Percentiles rank a stretch among this genome's conserved stretches.
These are phyloP conservation scores for Lyophyllum shimeji DNA, from an alignment of 768 basidiomycete species.

Conservation along the genomic window DNA sequence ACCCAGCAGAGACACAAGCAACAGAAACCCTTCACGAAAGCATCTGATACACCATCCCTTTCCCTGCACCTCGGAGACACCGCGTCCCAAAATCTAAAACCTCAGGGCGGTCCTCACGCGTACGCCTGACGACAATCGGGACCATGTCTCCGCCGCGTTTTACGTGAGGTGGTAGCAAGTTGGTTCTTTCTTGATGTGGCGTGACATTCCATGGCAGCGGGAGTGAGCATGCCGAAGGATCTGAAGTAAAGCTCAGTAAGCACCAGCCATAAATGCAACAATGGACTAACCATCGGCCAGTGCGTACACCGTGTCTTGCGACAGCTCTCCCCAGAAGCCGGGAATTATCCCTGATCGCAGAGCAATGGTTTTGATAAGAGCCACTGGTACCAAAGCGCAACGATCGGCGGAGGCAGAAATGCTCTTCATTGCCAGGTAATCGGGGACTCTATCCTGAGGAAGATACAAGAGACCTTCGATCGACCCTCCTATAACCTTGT, in stretches of 20 bases:
- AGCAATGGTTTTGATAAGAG: neutral
- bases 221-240: neutral
- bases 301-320: neutral
- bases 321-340: neutral
- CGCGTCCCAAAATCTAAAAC: neutral
- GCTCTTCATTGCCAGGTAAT: too few species aligned
- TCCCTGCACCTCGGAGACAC: too few species aligned
- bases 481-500: slow-evolving; percentile 4
- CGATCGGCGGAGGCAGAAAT: neutral
- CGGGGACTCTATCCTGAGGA: neutral
- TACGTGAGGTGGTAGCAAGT: neutral
- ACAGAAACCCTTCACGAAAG: too few species aligned
- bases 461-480: slow-evolving; percentile 2
- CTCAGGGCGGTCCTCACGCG: neutral
- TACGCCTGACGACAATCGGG: neutral
- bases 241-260: neutral
- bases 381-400: neutral
- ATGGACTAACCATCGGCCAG: neutral
- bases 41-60: too few species aligned
- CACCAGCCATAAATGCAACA: neutral
- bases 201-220: neutral
- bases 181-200: neutral
- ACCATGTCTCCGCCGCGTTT: neutral
- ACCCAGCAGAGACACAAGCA: too few species aligned
- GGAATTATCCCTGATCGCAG: neutral